Percentiles rank a stretch among this genome's conserved stretches.
Conservation (phyloP, 1,139 yeast species). For the Blastobotrys petasosporus region DNA sequence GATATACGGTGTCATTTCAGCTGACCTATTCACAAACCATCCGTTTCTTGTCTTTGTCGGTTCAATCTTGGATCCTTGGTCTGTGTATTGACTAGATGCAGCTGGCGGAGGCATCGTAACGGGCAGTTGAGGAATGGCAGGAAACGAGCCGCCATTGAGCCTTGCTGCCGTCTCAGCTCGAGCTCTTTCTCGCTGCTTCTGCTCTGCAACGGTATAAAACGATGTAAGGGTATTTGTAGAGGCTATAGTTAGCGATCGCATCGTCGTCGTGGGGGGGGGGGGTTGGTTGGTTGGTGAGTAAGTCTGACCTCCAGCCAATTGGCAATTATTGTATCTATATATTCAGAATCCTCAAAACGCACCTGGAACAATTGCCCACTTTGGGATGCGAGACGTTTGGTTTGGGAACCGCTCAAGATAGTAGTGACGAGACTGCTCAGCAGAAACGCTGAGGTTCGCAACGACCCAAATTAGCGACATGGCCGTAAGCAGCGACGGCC, state of each 20-base stretch:
- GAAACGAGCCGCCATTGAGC: no score
- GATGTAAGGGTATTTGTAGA: conserved; percentile 18
- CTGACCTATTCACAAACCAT: conserved; percentile 13
- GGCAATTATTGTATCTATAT: no score
- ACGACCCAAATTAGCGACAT: conserved; percentile 50
- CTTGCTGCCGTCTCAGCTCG: neutral
- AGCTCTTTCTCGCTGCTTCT: conserved; percentile 5
- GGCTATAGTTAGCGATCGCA: neutral
- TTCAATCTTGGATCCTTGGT: no score
- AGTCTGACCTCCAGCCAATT: no score
- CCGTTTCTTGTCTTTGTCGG: conserved; percentile 1
- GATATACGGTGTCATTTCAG: conserved; percentile 20
- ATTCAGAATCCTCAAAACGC: conserved; percentile 13
- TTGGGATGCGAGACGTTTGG: conserved; percentile 23
- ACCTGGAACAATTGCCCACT: conserved; percentile 27
- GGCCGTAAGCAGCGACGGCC: conserved; percentile 24
- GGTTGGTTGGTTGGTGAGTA: neutral
- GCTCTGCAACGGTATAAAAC: conserved; percentile 21
- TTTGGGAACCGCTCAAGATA: conserved; percentile 36
- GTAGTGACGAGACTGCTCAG: conserved; percentile 51
- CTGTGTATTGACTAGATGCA: no score
- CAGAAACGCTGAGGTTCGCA: conserved; percentile 55
- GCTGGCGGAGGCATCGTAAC: no score
- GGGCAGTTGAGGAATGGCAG: no score
- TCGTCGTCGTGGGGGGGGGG: neutral